phyloP scores from a whole-genome alignment of 2,329 filamentous ascomycete genomes.

The Penicillium palitans region DNA sequence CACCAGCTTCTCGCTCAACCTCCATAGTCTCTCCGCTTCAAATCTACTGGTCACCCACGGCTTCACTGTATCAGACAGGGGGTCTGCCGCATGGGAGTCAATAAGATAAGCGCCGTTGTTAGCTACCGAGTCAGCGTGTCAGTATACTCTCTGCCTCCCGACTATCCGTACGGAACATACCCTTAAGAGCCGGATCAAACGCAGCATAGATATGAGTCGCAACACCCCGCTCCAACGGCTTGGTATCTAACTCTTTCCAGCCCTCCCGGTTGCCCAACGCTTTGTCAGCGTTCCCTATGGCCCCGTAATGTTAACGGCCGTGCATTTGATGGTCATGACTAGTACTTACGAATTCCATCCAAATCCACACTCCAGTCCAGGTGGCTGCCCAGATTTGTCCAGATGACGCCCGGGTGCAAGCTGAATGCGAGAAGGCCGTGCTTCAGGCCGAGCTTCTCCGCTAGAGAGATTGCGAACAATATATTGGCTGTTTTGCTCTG shows the following conservation, averaged over 20 bases:
- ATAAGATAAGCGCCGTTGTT: conserved; percentile 43
- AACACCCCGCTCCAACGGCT: conserved; percentile 30
- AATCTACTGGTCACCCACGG: conserved; percentile 26
- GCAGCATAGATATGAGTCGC: conserved; percentile 38
- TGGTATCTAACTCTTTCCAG: conserved; percentile 21
- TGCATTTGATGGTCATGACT: not conserved
- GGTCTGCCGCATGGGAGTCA: conserved; percentile 44
- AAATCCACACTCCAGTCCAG: conserved; percentile 21
- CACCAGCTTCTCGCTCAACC: conserved; percentile 49
- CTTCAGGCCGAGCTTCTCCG: conserved; percentile 26
- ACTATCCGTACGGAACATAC: conserved; percentile 8
- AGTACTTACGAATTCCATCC: conserved; percentile 14
- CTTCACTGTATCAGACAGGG: conserved; percentile 35
- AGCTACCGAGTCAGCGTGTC: conserved; percentile 16
- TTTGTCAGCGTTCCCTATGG: conserved; percentile 5
- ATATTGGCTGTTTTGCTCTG: conserved; percentile 52
- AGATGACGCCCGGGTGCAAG: conserved; percentile 32
- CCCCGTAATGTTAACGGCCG: not conserved
- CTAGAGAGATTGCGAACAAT: conserved; percentile 44
- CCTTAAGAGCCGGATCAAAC: conserved; percentile 29
- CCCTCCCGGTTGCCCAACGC: conserved; percentile 22
- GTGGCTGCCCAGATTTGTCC: conserved; percentile 24
- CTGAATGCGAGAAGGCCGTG: conserved; percentile 25
- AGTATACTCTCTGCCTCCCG: not conserved
- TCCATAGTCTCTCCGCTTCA: conserved; percentile 48